Conservation (phyloP, 106 monocot species). For the Narthecium ossifragum region DNA sequence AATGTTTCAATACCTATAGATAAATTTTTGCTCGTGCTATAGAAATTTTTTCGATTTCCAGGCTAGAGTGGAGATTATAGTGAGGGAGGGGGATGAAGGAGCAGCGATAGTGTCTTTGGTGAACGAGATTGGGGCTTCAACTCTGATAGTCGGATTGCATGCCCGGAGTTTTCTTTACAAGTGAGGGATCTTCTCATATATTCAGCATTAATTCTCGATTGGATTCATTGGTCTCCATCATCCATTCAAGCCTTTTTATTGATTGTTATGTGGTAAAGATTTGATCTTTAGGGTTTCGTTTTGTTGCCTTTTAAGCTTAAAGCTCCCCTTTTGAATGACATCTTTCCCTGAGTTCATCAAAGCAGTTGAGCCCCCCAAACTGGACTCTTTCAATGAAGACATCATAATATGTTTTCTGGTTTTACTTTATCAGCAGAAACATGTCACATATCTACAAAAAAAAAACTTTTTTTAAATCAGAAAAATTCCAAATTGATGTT, state of each 20-base stretch:
- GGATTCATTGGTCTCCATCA: background rate
- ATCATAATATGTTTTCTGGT: too few relatives aligned
- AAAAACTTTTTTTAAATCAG: too few relatives aligned
- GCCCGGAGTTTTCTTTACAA: conserved; percentile 79
- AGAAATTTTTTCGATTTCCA: too few relatives aligned
- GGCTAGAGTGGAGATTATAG: conserved; percentile 93
- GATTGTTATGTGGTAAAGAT: too few relatives aligned
- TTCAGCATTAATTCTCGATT: background rate
- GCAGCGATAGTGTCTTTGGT: conserved; percentile 45
- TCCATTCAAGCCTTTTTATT: background rate
- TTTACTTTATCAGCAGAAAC: too few relatives aligned
- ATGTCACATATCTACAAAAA: too few relatives aligned
- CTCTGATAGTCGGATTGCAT: conserved; percentile 82
- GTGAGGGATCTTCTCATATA: conserved; percentile 13
- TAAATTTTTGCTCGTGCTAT: background rate
- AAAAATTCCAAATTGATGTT: too few relatives aligned
- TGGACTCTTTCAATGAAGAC: background rate
- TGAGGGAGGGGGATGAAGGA: conserved; percentile 73
- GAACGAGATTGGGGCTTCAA: conserved; percentile 51
- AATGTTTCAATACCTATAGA: background rate
- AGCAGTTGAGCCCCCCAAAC: background rate
- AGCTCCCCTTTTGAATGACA: background rate
- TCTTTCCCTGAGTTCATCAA: background rate
- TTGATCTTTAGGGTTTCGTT: background rate
- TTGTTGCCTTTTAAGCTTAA: too few relatives aligned